phyloP scores from a whole-genome alignment of 495 filamentous ascomycete species.

The Cetradonia linearis region DNA sequence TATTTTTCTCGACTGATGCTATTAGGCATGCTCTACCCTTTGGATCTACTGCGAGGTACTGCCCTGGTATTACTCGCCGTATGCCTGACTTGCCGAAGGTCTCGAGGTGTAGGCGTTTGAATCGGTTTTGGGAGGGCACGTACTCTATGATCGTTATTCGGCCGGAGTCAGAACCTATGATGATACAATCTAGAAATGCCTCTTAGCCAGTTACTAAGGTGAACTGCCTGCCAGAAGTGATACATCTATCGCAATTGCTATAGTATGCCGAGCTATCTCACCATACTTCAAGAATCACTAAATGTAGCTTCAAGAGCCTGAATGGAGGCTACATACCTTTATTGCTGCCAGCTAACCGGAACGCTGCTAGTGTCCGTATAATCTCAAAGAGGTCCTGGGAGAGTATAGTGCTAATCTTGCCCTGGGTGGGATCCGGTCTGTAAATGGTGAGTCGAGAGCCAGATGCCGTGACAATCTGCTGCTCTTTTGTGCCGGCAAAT shows the following conservation, averaged over 20 bases:
- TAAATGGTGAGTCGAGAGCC: slow-evolving; percentile 83
- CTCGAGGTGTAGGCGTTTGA: slow-evolving; percentile 83
- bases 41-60: slow-evolving; percentile 89
- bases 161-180: slow-evolving; percentile 89
- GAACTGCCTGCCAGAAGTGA: slow-evolving; percentile 27
- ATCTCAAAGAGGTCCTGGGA: slow-evolving; percentile 95
- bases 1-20: slow-evolving; percentile 94
- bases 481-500: slow-evolving; percentile 88
- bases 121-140: slow-evolving; percentile 72
- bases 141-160: slow-evolving; percentile 93
- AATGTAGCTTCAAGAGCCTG: slow-evolving; percentile 54
- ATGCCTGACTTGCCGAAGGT: slow-evolving; percentile 98
- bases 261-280: slow-evolving; percentile 39
- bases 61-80: slow-evolving; percentile 84
- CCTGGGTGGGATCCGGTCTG: slow-evolving; percentile 71
- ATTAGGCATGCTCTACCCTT: slow-evolving; percentile 92
- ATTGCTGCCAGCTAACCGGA: slow-evolving; percentile 80
- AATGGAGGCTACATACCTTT: slow-evolving; percentile 70
- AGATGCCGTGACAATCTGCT: slow-evolving; percentile 91
- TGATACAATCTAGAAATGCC: slow-evolving; percentile 72
- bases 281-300: slow-evolving; percentile 88
- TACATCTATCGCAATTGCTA: slow-evolving; percentile 15
- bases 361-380: slow-evolving; percentile 75
- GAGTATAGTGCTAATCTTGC: slow-evolving; percentile 73
- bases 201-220: slow-evolving; percentile 50